Evolutionary conservation across 345 rosid genomes (phyloP).

Genomic region (Linum lewisii): DNA sequence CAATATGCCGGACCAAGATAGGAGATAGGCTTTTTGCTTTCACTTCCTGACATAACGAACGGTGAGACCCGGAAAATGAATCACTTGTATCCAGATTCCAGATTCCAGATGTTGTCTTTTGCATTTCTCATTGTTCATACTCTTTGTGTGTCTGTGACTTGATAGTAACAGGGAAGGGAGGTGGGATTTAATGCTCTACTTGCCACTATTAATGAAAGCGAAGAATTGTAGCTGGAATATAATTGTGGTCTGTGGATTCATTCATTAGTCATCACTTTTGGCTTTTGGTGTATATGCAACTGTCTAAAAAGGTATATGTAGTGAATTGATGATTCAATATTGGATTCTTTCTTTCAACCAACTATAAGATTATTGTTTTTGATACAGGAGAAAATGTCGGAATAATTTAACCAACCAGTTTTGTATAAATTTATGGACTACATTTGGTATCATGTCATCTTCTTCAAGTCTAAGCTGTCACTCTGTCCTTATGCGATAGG

Average conservation of each 20-base stretch:
- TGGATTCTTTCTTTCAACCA: background rate
- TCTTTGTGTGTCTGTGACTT: background rate
- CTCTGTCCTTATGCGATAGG: no score
- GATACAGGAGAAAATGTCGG: no score
- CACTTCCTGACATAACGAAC: conserved; percentile 48
- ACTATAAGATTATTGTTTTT: no score
- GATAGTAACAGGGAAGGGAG: background rate
- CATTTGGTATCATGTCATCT: no score
- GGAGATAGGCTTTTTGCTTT: conserved; percentile 92
- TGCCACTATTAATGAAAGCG: background rate
- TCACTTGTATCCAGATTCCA: no score
- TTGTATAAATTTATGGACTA: no score
- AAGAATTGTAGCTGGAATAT: background rate
- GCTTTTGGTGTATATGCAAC: background rate
- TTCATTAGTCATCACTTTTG: no score
- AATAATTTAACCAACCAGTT: no score
- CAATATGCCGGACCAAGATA: conserved; percentile 93
- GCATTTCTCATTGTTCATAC: background rate
- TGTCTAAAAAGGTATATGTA: background rate
- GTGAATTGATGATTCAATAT: background rate
- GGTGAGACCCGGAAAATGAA: conserved; percentile 19
- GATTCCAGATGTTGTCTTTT: no score
- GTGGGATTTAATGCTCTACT: no score
- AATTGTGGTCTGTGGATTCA: background rate
- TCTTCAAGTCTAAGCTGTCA: no score